Percentiles rank a stretch among this genome's conserved stretches.
Evolutionary conservation across 225 moss, liverwort and hornwort genomes (phyloP).

Genomic region (Sphagnum contortum): DNA sequence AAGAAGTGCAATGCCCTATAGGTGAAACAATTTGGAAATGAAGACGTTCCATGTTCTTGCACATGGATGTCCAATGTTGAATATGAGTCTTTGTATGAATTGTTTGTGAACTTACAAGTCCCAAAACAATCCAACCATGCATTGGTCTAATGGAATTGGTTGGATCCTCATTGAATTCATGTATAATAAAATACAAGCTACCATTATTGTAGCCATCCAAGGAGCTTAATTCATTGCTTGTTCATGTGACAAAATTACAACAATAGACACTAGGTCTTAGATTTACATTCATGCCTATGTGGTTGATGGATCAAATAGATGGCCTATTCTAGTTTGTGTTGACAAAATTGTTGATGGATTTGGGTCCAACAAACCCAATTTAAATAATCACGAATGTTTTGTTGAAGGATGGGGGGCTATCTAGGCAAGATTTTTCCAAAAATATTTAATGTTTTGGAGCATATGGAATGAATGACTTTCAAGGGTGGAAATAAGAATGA

Average conservation of each 20-base stretch:
- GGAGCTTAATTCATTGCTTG: not conserved
- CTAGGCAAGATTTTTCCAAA: not conserved
- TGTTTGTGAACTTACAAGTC: not conserved
- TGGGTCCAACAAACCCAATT: too few species aligned
- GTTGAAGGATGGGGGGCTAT: not conserved
- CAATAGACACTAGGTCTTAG: not conserved
- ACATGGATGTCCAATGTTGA: not conserved
- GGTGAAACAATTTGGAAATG: not conserved
- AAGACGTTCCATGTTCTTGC: not conserved
- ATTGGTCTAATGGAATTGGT: not conserved
- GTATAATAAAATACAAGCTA: not conserved
- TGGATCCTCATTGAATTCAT: not conserved
- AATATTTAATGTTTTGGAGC: not conserved
- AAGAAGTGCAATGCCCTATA: not conserved
- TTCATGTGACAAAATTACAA: not conserved
- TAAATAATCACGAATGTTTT: not conserved
- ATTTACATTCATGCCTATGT: not conserved
- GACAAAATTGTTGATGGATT: too few species aligned
- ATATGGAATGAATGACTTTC: not conserved
- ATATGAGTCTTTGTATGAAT: not conserved
- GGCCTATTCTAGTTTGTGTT: too few species aligned
- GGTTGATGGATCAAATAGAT: not conserved
- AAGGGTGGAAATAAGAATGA: not conserved
- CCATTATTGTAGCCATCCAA: not conserved
- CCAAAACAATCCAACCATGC: not conserved